Conservation (phyloP, 2,329 filamentous ascomycete genomes). For the Bipolaris sorokiniana region DNA sequence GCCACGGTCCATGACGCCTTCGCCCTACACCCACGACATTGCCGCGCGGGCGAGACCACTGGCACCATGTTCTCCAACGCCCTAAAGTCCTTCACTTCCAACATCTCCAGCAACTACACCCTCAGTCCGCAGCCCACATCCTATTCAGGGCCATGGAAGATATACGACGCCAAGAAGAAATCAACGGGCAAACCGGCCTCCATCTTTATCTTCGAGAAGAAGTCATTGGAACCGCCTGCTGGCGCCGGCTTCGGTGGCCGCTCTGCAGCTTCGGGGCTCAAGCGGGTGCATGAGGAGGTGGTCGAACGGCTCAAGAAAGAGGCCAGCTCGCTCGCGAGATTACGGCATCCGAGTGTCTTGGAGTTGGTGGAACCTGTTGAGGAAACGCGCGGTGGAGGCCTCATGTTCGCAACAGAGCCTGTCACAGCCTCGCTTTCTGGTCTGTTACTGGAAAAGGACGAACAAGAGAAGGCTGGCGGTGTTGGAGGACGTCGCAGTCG, state of each 20-base stretch:
- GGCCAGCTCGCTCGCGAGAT: constrained; percentile 82
- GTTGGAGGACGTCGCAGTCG: constrained; percentile 74
- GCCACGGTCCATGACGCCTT: constrained; percentile 39
- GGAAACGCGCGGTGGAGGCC: constrained; percentile 85
- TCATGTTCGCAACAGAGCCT: constrained; percentile 94
- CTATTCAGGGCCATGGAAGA: constrained; percentile 91
- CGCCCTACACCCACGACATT: constrained; percentile 23
- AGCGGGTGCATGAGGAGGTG: constrained; percentile 85
- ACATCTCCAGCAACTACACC: constrained; percentile 91
- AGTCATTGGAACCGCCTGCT: constrained; percentile 75
- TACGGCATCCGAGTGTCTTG: constrained; percentile 89
- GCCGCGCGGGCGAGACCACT: constrained; percentile 47
- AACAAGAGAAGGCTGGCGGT: constrained; percentile 74
- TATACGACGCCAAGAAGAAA: constrained; percentile 97
- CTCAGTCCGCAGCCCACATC: constrained; percentile 78
- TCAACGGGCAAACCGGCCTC: constrained; percentile 87
- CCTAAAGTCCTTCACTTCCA: constrained; percentile 91
- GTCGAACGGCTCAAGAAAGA: constrained; percentile 91
- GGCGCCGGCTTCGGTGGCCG: constrained; percentile 63
- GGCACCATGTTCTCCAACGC: constrained; percentile 81
- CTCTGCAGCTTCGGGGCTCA: constrained; percentile 70
- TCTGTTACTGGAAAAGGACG: constrained; percentile 85
- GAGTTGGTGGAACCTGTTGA: constrained; percentile 95
- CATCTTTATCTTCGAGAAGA: constrained; percentile 93
- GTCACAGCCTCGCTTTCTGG: constrained; percentile 88